Evolutionary conservation across 2,329 filamentous ascomycete species (phyloP).

Genomic region (Dactylonectria estremocensis): DNA sequence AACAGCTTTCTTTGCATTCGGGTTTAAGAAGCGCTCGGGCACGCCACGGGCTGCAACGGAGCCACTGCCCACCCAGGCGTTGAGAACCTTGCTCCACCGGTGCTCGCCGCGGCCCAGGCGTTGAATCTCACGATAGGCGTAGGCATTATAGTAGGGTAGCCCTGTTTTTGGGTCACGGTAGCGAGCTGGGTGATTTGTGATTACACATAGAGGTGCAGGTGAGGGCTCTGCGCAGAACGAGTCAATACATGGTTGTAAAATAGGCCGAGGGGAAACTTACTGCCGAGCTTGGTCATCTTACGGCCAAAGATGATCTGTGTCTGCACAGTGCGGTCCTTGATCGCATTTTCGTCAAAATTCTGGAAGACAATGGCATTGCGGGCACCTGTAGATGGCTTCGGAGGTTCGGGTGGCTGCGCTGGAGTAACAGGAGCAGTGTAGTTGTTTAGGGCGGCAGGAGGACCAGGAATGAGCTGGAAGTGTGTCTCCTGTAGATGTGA

Average conservation of each 20-base stretch:
- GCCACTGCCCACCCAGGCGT: conserved; percentile 84
- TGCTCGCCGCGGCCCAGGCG: conserved; percentile 81
- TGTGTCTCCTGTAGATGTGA: conserved; percentile 9
- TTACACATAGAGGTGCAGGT: conserved; percentile 77
- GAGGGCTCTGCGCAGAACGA: conserved; percentile 60
- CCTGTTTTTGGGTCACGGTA: conserved; percentile 91
- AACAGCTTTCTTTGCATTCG: conserved; percentile 49
- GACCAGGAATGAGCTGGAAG: conserved; percentile 31
- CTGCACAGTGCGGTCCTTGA: conserved; percentile 71
- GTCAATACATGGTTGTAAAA: conserved; percentile 17
- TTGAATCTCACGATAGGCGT: conserved; percentile 87
- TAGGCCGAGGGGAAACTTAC: conserved; percentile 55
- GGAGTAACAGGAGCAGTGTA: conserved; percentile 29
- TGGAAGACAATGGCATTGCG: conserved; percentile 73
- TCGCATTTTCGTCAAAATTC: conserved; percentile 70
- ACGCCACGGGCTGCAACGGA: conserved; percentile 80
- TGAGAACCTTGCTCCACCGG: conserved; percentile 85
- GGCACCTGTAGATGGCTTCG: conserved; percentile 59
- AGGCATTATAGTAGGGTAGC: conserved; percentile 83
- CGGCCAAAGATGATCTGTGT: conserved; percentile 72
- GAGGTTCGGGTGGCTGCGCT: conserved; percentile 39
- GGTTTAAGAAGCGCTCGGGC: conserved; percentile 79
- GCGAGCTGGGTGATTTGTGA: conserved; percentile 85
- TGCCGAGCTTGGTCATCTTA: conserved; percentile 71
- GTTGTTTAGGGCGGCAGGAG: conserved; percentile 21